Percentiles rank a stretch among this genome's conserved stretches.
Conservation (phyloP, 495 filamentous ascomycete genomes). For the Aspergillus coremiiformis region DNA sequence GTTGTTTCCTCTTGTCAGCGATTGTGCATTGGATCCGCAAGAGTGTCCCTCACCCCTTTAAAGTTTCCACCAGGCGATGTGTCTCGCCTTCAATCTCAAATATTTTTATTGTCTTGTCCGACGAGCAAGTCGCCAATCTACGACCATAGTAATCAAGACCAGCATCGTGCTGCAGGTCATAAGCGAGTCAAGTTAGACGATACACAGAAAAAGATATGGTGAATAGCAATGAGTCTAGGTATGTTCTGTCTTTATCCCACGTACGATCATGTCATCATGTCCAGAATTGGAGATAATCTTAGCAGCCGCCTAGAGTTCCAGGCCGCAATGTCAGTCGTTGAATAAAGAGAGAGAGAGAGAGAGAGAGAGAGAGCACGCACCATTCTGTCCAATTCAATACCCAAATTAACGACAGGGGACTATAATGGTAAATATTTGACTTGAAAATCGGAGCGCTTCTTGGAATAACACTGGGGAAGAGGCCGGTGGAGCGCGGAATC, state of each 20-base stretch:
- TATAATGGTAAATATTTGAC: background rate
- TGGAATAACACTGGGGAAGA: background rate
- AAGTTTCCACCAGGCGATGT: slow-evolving; percentile 83
- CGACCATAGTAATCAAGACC: slow-evolving; percentile 97
- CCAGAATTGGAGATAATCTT: slow-evolving; percentile 85
- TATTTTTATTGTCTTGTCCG: slow-evolving; percentile 97
- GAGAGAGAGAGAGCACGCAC: background rate
- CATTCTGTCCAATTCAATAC: background rate
- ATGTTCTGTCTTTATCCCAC: slow-evolving; percentile 25
- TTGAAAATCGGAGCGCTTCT: background rate
- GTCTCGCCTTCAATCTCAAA: slow-evolving; percentile 95
- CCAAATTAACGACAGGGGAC: background rate
- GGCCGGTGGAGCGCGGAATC: slow-evolving; percentile 1
- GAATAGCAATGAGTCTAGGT: background rate
- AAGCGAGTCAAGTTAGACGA: background rate
- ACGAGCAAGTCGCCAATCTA: slow-evolving; percentile 92
- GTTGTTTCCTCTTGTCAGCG: slow-evolving; percentile 9
- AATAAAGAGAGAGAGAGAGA: background rate
- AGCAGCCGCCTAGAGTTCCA: slow-evolving; percentile 46
- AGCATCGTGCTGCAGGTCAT: slow-evolving; percentile 77
- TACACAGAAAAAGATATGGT: background rate
- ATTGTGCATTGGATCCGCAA: slow-evolving; percentile 1
- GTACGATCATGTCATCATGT: slow-evolving; percentile 99
- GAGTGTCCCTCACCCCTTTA: slow-evolving; percentile 68
- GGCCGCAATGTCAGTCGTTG: slow-evolving; percentile 12